A percentile compares a stretch with the other conserved stretches of the same genome.
Conservation (phyloP, 2,329 filamentous ascomycete genomes). For the Sporothrix phasma region DNA sequence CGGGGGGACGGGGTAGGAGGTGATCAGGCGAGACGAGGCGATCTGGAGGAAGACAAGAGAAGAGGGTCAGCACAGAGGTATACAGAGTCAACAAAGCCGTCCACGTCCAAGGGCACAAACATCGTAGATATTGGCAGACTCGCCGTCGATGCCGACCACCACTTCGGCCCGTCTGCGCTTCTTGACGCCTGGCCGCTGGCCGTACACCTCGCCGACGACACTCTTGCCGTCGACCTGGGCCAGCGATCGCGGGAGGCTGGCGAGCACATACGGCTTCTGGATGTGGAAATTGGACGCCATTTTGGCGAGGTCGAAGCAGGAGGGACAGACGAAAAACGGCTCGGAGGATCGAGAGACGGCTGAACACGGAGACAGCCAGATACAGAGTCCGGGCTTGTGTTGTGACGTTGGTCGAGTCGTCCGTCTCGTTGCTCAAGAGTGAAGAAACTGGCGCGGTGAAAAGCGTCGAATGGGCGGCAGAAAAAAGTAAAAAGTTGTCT, state of each 20-base stretch:
- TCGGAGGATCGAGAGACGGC: not conserved
- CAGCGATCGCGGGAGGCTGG: slow-evolving; percentile 48
- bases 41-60: slow-evolving; percentile 33
- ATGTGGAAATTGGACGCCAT: slow-evolving; percentile 54
- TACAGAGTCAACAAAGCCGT: slow-evolving; percentile 7
- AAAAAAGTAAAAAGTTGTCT: slow-evolving; percentile 17
- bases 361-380: not conserved
- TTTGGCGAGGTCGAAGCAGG: not conserved
- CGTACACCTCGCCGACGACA: slow-evolving; percentile 51
- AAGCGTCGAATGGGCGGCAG: slow-evolving; percentile 18
- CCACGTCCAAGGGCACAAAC: slow-evolving; percentile 29
- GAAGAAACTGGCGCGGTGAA: slow-evolving; percentile 7
- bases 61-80: not conserved
- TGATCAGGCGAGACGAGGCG: slow-evolving; percentile 50
- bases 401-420: not conserved
- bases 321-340: not conserved
- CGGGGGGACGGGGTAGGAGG: slow-evolving; percentile 57
- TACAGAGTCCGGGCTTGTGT: not conserved
- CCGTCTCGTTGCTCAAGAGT: not conserved
- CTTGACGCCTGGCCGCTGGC: slow-evolving; percentile 44
- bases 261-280: slow-evolving; percentile 54
- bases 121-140: slow-evolving; percentile 57
- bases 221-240: slow-evolving; percentile 42
- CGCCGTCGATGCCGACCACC: slow-evolving; percentile 52
- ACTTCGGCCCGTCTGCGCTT: slow-evolving; percentile 55